A percentile compares a stretch with the other conserved stretches of the same genome.
These are phyloP conservation scores for Allium fistulosum DNA, from an alignment of 106 monocot species.

Conservation along the genomic window DNA sequence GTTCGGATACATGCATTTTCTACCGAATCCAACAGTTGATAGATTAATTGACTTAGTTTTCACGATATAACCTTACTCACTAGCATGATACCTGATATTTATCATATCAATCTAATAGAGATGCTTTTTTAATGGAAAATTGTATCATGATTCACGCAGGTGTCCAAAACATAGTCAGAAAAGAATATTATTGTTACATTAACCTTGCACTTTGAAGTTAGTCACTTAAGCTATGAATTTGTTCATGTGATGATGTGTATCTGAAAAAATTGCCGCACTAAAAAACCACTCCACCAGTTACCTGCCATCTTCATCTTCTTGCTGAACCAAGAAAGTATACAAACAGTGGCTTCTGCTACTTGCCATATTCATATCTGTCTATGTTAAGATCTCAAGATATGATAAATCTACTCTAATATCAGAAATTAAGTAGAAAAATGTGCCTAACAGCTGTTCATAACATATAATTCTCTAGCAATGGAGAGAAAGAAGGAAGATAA, in stretches of 20 bases:
- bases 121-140: too few species aligned
- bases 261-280: neutral
- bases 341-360: constrained; percentile 92
- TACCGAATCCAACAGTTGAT: too few species aligned
- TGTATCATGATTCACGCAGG: too few species aligned
- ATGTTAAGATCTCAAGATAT: constrained; percentile 7
- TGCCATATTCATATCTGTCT: constrained; percentile 70
- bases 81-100: too few species aligned
- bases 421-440: neutral
- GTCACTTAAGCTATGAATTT: too few species aligned
- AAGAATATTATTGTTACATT: too few species aligned
- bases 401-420: neutral
- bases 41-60: too few species aligned
- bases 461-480: neutral
- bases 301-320: constrained; percentile 46
- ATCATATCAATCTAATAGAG: too few species aligned
- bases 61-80: too few species aligned
- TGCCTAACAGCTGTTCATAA: neutral
- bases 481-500: neutral
- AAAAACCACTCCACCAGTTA: constrained; percentile 3
- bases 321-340: constrained; percentile 67
- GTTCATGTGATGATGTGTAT: neutral
- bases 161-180: too few species aligned
- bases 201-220: too few species aligned
- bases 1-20: too few species aligned